phyloP scores from a whole-genome alignment of 176 grass and related monocot species.

The Carex myosuroides region DNA sequence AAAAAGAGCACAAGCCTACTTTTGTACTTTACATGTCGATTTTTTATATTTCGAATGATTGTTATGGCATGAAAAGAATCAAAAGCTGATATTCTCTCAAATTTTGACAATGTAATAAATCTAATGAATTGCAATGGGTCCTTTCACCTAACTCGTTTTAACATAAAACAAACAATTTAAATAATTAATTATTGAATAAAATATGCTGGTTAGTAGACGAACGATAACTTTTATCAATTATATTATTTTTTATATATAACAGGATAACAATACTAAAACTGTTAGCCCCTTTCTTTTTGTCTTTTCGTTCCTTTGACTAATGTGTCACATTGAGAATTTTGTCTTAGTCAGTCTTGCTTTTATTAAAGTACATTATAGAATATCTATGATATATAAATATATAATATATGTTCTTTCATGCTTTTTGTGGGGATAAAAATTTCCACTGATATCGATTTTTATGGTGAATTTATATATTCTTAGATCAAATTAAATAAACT shows the following conservation, averaged over 20 bases:
- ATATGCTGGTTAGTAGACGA: not conserved
- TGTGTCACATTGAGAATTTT: not conserved
- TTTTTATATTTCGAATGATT: not conserved
- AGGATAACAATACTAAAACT: not conserved
- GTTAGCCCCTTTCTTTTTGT: not conserved
- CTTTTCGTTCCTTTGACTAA: constrained; percentile 11
- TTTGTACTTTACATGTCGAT: not conserved
- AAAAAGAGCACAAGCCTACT: constrained; percentile 1
- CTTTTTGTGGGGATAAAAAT: not conserved
- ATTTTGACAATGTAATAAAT: not conserved
- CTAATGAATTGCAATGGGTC: not conserved
- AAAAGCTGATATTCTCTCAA: constrained; percentile 10
- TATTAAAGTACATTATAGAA: not conserved
- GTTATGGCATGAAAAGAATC: not conserved
- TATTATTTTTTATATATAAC: not conserved
- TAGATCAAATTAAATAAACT: not conserved
- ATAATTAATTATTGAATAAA: not conserved
- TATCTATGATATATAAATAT: not conserved
- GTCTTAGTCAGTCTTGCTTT: not conserved
- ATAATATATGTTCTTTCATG: not conserved
- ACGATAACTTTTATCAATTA: constrained; percentile 2
- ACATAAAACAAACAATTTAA: constrained; percentile 16
- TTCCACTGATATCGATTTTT: not conserved
- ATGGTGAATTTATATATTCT: not conserved
- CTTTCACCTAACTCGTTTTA: not conserved